Base-by-base conservation (phyloP, 2,329 filamentous ascomycete genomes). In the Colletotrichum sp. region DNA sequence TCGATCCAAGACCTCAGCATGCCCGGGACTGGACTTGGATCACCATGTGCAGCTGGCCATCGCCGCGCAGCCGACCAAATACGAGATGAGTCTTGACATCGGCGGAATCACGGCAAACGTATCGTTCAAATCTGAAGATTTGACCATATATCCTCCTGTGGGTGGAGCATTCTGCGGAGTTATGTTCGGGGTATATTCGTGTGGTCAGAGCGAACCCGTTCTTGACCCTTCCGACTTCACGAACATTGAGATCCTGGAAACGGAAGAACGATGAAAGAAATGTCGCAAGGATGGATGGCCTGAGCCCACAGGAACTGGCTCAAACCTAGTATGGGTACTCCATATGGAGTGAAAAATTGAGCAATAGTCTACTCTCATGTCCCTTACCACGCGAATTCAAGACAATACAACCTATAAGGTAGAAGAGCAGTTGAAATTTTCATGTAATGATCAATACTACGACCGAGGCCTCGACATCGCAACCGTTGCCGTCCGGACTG, bases 181-280 rank as follows among this genome's bases (percentile, higher is more conserved):
- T 26, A 83, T 84, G 82, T 82, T 80, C 60, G 82, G 82, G 1
- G 21, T 84, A 3, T 84, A 82, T 49, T 77, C 82, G 12, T 82
- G 81, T 63, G 82, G 80, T 9, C 79, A 76, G 16, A 78, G 79
- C 18, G 82, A 84, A 63, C 81, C 82, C 7, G 81, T 83, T 1
- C 72, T 84, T 24, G 81, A 82, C 59, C 80, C 82, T 13, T 80
- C 81, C 7, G 82, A 83, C 52, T 84, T 83, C 65, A 79, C 66
- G 21, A 78, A 80, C 18, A 78, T 83, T 32, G 63, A 67, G 28
- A 63, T 78, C 71, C 15, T 62, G 10, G 62, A 78, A 26, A 49
- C 13, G 4, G n/a, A 57, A 26, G 26, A 49, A 13, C 5, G 30
- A 24, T 70, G 8, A 55, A 13, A 8, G 44, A 52, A 52, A 21